phyloP scores from a whole-genome alignment of 805 yeast genomes.

The Candida adriatica region DNA sequence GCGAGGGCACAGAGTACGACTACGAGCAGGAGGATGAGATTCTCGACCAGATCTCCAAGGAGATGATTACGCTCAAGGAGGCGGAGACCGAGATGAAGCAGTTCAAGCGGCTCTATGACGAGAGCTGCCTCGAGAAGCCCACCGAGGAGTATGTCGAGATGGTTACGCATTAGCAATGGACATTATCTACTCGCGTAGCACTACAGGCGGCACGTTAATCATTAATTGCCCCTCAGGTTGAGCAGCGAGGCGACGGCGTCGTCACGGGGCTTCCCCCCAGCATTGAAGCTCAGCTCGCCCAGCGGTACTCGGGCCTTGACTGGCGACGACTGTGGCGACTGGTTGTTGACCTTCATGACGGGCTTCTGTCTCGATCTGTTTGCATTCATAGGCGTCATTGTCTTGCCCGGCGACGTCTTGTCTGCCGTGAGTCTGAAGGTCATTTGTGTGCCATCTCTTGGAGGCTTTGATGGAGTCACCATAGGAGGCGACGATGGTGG shows the following conservation, averaged over 20 bases:
- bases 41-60: conserved; percentile 15
- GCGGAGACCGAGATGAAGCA: conserved; percentile 15
- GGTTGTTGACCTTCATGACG: conserved; percentile 16
- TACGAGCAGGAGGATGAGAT: conserved; percentile 23
- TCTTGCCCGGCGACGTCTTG: conserved; percentile 5
- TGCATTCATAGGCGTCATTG: conserved; percentile 9
- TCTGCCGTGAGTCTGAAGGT: conserved; percentile 18
- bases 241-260: conserved; percentile 13
- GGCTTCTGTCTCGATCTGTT: conserved; percentile 9
- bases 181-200: background rate
- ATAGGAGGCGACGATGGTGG: conserved; percentile 1
- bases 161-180: too few relatives aligned
- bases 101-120: background rate
- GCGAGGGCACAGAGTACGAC: conserved; percentile 14
- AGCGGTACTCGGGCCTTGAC: conserved; percentile 11
- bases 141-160: conserved; percentile 4
- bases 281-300: conserved; percentile 8
- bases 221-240: conserved; percentile 6
- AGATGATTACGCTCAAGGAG: conserved; percentile 16
- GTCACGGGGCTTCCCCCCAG: conserved; percentile 9
- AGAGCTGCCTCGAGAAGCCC: background rate
- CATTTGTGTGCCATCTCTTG: conserved; percentile 14
- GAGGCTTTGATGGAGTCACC: conserved; percentile 19
- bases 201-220: background rate
- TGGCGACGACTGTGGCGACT: conserved; percentile 9